These are phyloP conservation scores for Lachnellula willkommii DNA, from an alignment of 2,329 filamentous ascomycete genomes.

Conservation along the genomic window DNA sequence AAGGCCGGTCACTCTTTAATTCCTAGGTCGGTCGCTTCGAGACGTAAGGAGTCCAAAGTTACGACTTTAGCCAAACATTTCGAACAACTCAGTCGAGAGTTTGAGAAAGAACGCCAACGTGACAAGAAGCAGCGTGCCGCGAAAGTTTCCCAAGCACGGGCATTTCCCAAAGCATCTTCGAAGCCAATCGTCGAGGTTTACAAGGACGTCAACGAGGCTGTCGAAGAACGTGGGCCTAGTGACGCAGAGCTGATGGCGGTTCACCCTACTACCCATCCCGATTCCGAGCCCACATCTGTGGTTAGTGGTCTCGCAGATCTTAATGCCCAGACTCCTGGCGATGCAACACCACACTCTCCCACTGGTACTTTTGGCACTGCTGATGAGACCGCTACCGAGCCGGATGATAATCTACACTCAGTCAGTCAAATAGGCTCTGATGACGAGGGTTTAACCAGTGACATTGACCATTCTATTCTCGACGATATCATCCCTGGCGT, in stretches of 20 bases:
- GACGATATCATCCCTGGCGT: slow-evolving; percentile 64
- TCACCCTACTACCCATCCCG: slow-evolving; percentile 32
- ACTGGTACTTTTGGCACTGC: slow-evolving; percentile 26
- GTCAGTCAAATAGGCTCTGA: slow-evolving; percentile 60
- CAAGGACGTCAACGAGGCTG: slow-evolving; percentile 86
- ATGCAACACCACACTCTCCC: slow-evolving; percentile 22
- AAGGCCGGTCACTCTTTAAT: slow-evolving; percentile 70
- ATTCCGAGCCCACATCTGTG: slow-evolving; percentile 25
- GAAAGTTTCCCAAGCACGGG: slow-evolving; percentile 67
- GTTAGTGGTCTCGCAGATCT: slow-evolving; percentile 29
- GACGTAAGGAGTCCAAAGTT: slow-evolving; percentile 70
- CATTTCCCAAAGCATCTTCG: slow-evolving; percentile 86
- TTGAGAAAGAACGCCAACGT: slow-evolving; percentile 77
- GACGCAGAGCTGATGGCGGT: slow-evolving; percentile 52
- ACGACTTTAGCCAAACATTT: slow-evolving; percentile 93
- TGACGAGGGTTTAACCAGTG: slow-evolving; percentile 63
- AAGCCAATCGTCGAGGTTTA: slow-evolving; percentile 96
- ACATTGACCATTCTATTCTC: slow-evolving; percentile 62
- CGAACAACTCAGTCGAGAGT: slow-evolving; percentile 92
- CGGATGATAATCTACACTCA: slow-evolving; percentile 42
- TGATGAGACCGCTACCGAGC: slow-evolving; percentile 30
- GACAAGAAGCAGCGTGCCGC: slow-evolving; percentile 78
- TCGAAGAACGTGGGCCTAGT: slow-evolving; percentile 67
- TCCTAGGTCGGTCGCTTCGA: slow-evolving; percentile 71
- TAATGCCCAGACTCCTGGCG: slow-evolving; percentile 16